Base-by-base conservation (phyloP, 2,329 filamentous ascomycete species). In the Paramyrothecium sp. region DNA sequence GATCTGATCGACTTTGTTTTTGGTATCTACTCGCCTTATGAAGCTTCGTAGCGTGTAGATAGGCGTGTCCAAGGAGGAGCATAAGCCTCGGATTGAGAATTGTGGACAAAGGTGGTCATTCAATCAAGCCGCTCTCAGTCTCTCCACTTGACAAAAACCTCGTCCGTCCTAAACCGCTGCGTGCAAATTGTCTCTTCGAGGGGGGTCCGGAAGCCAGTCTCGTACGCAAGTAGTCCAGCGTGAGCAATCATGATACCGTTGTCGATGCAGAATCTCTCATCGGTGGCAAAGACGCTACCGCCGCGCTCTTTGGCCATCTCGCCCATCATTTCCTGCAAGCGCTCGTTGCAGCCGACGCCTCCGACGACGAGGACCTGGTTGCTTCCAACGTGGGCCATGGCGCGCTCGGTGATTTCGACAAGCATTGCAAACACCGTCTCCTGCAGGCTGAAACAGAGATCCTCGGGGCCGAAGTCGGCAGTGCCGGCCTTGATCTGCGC, bases 231-330 rank as follows among this genome's bases (percentile, higher is more conserved):
- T 66, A 99, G 75, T 2, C 95, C 95, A 2, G 95, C 95, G 73
- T 99, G 94, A 1, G 95, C 95, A 77, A 99, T 99, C 95, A 99
- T 99, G 70, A 99, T 98, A 52, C 95, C 95, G 68, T 99, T 99
- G 75, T 99, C 95, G 66, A 99, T 99, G 72, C 95, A 99, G 73
- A 97, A 99, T 50, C 95, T 83, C 79, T 99, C 95, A 71, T 99
- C 95, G 0, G 94, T 98, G 22, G 95, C 93, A 75, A 90, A 97
- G 3, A 98, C 91, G 67, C 87, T 93, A 3, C 95, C 95, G 54
- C 92, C 91, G 41, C 95, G 81, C 72, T 97, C 93, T 49, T 80
- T 81, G 17, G 93, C 94, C 95, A 99, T 99, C 51, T 89, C 81
- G 17, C 91, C 93, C 95, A 99, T 99, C 95, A 99, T 99, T 67